Evolutionary conservation across 1,284 basidiomycete genomes (phyloP).

Genomic region (Thelephora terrestris): DNA sequence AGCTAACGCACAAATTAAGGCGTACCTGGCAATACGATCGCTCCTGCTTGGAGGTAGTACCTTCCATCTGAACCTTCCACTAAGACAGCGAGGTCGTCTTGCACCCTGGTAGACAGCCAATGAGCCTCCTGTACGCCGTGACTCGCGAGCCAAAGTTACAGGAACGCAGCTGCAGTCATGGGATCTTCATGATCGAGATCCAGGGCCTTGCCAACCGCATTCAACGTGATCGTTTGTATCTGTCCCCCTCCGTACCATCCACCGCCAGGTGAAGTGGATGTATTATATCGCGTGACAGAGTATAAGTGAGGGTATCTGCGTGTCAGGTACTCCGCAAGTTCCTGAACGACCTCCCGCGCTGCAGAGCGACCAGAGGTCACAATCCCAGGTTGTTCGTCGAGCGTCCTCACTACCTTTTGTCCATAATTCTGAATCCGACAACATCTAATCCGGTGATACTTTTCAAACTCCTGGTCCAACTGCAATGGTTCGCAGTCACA

Average conservation of each 20-base stretch:
- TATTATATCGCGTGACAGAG: constrained; percentile 31
- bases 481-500: constrained; percentile 13
- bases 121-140: not conserved
- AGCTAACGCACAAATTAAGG: not conserved
- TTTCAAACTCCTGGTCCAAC: constrained; percentile 45
- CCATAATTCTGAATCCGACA: constrained; percentile 43
- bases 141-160: constrained; percentile 30
- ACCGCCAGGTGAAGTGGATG: constrained; percentile 10
- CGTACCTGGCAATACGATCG: constrained; percentile 54
- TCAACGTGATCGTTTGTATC: constrained; percentile 43
- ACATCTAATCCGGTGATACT: constrained; percentile 43
- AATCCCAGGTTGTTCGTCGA: constrained; percentile 36
- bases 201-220: constrained; percentile 40
- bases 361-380: constrained; percentile 43
- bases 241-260: constrained; percentile 46
- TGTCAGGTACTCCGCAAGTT: constrained; percentile 56
- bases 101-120: constrained; percentile 28
- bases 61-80: constrained; percentile 59
- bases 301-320: constrained; percentile 53
- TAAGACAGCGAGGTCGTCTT: constrained; percentile 74
- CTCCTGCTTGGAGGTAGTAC: constrained; percentile 68
- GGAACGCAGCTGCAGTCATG: constrained; percentile 43
- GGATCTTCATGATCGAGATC: constrained; percentile 47
- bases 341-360: constrained; percentile 55
- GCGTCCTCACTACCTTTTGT: constrained; percentile 36